Evolutionary conservation across 169 alveolate genomes (phyloP).

Genomic region (Neospora caninum): DNA sequence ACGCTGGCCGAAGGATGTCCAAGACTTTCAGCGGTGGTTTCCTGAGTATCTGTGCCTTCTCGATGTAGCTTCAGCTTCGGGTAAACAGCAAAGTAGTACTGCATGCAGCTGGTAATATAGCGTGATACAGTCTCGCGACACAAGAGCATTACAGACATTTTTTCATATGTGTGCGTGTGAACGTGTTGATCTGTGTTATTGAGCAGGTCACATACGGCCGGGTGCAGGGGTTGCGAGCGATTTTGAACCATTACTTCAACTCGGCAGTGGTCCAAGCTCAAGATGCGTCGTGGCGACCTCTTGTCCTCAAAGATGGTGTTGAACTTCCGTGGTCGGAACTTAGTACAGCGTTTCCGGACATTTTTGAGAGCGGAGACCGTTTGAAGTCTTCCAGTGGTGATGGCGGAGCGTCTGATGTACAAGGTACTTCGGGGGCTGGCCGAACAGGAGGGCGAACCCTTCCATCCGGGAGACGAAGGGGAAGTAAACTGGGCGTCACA

Average conservation of each 20-base stretch:
- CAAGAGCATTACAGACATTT: too few species aligned
- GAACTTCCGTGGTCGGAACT: constrained; percentile 7
- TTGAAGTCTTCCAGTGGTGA: background rate
- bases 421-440: background rate
- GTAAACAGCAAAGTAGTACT: too few species aligned
- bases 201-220: constrained; percentile 71
- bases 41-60: too few species aligned
- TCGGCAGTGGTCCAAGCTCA: constrained; percentile 72
- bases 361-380: background rate
- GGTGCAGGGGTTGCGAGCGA: constrained; percentile 75
- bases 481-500: constrained; percentile 14
- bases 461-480: background rate
- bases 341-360: background rate
- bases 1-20: too few species aligned
- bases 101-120: too few species aligned
- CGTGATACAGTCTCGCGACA: too few species aligned
- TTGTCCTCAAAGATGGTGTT: background rate
- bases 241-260: constrained; percentile 73
- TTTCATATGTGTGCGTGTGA: background rate
- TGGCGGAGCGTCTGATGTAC: background rate
- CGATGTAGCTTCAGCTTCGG: too few species aligned
- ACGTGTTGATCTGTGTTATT: background rate
- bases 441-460: background rate
- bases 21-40: too few species aligned
- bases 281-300: constrained; percentile 6